phyloP scores from a whole-genome alignment of 495 filamentous ascomycete species.

The Talaromyces borbonicus region DNA sequence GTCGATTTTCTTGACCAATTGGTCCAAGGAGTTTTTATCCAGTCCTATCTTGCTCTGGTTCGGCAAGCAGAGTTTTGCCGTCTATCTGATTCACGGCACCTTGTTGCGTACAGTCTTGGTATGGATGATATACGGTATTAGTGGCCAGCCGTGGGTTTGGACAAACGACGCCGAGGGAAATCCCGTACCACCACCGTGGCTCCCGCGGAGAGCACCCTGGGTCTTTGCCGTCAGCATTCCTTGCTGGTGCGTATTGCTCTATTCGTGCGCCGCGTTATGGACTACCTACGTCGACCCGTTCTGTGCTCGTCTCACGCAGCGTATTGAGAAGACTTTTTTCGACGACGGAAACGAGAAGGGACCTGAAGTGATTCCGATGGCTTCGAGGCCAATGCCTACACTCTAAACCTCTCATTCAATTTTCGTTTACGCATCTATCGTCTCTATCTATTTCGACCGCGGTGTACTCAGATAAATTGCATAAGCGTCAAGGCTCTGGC shows the following conservation, averaged over 20 bases:
- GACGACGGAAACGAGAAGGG: conserved; percentile 39
- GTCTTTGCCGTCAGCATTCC: conserved; percentile 41
- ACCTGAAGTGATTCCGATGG: conserved; percentile 25
- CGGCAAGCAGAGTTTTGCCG: conserved; percentile 57
- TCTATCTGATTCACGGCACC: conserved; percentile 58
- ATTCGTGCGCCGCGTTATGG: conserved; percentile 50
- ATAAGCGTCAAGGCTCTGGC: too few relatives aligned
- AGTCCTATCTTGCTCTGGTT: conserved; percentile 53
- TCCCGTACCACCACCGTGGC: conserved; percentile 24
- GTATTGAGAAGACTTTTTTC: conserved; percentile 45
- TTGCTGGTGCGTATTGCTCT: conserved; percentile 49
- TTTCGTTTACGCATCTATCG: background rate
- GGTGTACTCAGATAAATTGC: too few relatives aligned
- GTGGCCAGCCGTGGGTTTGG: conserved; percentile 38
- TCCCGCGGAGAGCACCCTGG: conserved; percentile 27
- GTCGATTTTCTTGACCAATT: conserved; percentile 48
- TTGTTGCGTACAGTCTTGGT: conserved; percentile 51
- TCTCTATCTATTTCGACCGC: too few relatives aligned
- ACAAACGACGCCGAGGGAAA: conserved; percentile 39
- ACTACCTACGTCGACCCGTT: conserved; percentile 55
- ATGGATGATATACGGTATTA: conserved; percentile 57
- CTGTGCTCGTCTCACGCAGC: conserved; percentile 52
- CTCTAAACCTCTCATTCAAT: too few relatives aligned
- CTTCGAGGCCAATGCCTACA: conserved; percentile 23
- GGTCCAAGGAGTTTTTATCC: conserved; percentile 43